phyloP scores from a whole-genome alignment of 2,329 filamentous ascomycete species.

The Aspergillus sp. region DNA sequence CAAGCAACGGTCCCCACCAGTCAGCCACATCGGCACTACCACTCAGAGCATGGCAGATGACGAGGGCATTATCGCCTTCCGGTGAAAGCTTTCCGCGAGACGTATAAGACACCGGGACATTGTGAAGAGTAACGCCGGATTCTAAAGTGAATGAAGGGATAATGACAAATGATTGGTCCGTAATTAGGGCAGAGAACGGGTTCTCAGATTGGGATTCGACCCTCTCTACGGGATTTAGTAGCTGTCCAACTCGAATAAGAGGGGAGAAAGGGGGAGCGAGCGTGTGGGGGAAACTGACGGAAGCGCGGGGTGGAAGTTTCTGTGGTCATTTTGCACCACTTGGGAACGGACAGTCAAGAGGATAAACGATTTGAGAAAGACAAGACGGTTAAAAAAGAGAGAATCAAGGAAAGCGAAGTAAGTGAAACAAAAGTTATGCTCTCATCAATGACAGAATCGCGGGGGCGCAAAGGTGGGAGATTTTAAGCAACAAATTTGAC shows the following conservation, averaged over 20 bases:
- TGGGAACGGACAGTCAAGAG: neutral
- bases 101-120: constrained; percentile 69
- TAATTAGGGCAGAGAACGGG: constrained; percentile 81
- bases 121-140: constrained; percentile 78
- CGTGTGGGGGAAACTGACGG: constrained; percentile 39
- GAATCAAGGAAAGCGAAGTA: neutral
- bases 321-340: constrained; percentile 23
- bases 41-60: constrained; percentile 58
- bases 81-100: constrained; percentile 60
- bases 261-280: constrained; percentile 8
- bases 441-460: neutral
- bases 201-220: constrained; percentile 76
- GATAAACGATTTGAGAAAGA: neutral
- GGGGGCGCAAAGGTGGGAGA: neutral
- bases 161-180: constrained; percentile 82
- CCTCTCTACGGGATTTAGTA: constrained; percentile 59
- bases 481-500: constrained; percentile 1
- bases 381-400: neutral
- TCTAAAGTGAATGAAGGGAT: constrained; percentile 90
- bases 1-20: constrained; percentile 59
- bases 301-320: constrained; percentile 26
- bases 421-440: constrained; percentile 1
- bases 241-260: constrained; percentile 28
- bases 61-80: constrained; percentile 60
- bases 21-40: constrained; percentile 57